Conservation (phyloP, 1,284 basidiomycete species). For the Phaffia rhodozyma region DNA sequence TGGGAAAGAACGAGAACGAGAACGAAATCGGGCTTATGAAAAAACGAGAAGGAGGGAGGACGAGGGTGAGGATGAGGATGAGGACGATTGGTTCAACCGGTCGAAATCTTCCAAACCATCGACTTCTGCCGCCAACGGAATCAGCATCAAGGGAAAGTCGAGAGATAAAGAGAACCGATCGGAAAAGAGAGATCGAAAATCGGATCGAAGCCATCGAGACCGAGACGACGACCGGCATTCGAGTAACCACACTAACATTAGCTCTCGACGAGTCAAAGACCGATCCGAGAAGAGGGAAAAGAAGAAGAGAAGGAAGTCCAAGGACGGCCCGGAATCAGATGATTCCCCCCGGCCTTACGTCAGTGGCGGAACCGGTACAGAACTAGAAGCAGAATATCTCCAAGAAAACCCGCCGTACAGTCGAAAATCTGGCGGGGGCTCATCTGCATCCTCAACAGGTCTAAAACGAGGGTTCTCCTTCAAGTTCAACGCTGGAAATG, state of each 20-base stretch:
- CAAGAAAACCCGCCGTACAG: neutral
- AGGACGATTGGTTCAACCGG: slow-evolving; percentile 15
- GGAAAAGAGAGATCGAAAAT: neutral
- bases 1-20: slow-evolving; percentile 13
- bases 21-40: slow-evolving; percentile 2
- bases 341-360: slow-evolving; percentile 1
- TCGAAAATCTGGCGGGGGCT: neutral
- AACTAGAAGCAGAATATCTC: slow-evolving; percentile 14
- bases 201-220: slow-evolving; percentile 1
- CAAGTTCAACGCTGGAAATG: slow-evolving; percentile 8
- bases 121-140: neutral
- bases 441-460: neutral
- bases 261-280: neutral
- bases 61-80: slow-evolving; percentile 10
- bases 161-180: neutral
- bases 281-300: neutral
- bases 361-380: slow-evolving; percentile 14
- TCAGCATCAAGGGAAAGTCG: slow-evolving; percentile 1
- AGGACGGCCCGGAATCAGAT: neutral
- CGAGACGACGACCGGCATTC: slow-evolving; percentile 1
- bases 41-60: neutral
- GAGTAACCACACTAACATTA: neutral
- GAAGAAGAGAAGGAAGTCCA: neutral
- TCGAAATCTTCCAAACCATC: neutral
- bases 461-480: slow-evolving; percentile 7